Evolutionary conservation across 495 filamentous ascomycete species (phyloP).

Genomic region (Annulohypoxylon maeteangense): DNA sequence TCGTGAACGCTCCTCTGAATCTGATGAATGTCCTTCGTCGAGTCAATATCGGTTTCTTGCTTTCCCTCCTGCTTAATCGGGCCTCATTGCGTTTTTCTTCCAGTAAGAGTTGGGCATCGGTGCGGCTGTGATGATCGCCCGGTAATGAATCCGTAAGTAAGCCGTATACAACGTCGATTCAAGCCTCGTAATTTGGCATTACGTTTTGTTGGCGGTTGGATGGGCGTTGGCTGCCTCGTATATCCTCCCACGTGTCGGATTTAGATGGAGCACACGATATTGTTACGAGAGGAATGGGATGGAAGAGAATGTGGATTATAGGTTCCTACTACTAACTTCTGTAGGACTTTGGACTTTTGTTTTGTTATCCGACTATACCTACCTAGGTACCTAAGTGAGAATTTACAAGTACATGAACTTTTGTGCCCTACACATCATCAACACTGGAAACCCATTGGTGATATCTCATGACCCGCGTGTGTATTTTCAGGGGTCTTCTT

Average conservation of each 20-base stretch:
- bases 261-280: background rate
- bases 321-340: constrained; percentile 5
- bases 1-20: background rate
- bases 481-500: background rate
- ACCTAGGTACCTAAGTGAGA: background rate
- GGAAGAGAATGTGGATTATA: background rate
- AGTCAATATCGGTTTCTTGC: background rate
- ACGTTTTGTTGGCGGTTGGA: background rate
- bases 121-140: constrained; percentile 11
- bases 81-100: background rate
- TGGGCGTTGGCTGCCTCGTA: background rate
- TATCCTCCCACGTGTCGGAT: background rate
- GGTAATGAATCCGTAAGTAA: background rate
- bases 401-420: constrained; percentile 7
- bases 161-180: background rate
- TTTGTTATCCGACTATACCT: background rate
- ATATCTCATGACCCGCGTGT: background rate
- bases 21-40: constrained; percentile 1
- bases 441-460: background rate
- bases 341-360: background rate
- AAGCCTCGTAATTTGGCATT: background rate
- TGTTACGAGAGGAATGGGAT: background rate
- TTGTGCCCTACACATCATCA: background rate
- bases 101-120: background rate
- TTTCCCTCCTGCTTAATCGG: background rate